Base-by-base conservation (phyloP, 306 rosid species). In the Castanea mollissima region DNA sequence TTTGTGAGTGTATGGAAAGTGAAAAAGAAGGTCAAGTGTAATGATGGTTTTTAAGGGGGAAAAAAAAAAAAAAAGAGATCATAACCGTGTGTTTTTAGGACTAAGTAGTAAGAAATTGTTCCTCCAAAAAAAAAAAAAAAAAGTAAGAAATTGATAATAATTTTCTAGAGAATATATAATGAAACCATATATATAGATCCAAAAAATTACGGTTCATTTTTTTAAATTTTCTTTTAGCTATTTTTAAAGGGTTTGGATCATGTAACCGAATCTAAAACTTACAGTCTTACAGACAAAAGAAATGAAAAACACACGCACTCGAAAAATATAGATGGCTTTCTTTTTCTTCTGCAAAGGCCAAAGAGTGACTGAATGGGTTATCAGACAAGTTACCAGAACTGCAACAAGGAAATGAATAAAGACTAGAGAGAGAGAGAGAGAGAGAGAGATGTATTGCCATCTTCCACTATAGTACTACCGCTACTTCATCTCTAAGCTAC, bases 401-500 rank as follows among this genome's bases (percentile, higher is more conserved):
- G 79, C 80, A 72, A 79, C 75, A 5, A 81, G 70, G 69, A 62
- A 82, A 77, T 44, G 74, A 12, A 69, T 27, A 35, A 8, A 41
- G 46, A 41, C 46, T 38, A 25, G 27, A 1, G 44, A 6, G 35
- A 32, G 35, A 32, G 35, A 38, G 31, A 29, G 31, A 29, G 29
- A 76, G 58, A 55, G 55, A 81, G 68, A 78, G 41, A 77, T 56
- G 41, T 49, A 46, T 84, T 69, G 75, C 78, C 38, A 71, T 73
- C 71, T 58, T 81, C 68, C 65, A 85, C 18, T 55, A 21, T 34
- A 49, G 10, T 16, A 81, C 38, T 68, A 62, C 57, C 55, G 77
- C 79, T 82, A 81, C 94, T 87, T 87, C 87, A 79, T 76, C 84
- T 79, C 72, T 86, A 89, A 90, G 95, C 89, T 84, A 85, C 79